Evolutionary conservation across 2,329 filamentous ascomycete genomes (phyloP), one percentile per base, ranked within the genome.

Genomic region (Ilyonectria sp.): DNA sequence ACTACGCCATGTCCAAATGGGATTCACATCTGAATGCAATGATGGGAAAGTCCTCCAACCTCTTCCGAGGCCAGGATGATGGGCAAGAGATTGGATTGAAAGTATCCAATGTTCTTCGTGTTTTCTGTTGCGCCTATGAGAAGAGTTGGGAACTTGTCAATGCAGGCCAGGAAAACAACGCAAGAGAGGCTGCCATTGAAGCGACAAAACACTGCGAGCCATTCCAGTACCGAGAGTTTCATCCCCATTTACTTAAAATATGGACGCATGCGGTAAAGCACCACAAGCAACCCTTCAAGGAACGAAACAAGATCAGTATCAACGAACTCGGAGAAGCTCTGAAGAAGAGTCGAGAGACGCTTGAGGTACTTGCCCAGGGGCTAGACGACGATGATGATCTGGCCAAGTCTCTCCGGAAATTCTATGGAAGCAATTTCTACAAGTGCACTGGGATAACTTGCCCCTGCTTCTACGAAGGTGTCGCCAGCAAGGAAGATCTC

Each of bases 371-470:
- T 15, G n/a, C 44, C 3, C n/a, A 40, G 0, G 19, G 46, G 9
- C 29, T 43, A 4, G 26, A 62, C 2, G 19, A 60, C 2, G 2
- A 21, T 2, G 65, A 71, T 7, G 60, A 68, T 11, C 74, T 81
- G 2, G 70, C 70, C 2, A 63, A 33, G 0, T 56, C 7, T 0
- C 43, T 78, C 10, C 17, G 69, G 63, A 53, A 71, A 29, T 79
- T 78, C 47, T 85, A 86, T 63, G 83, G 84, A 6, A 35, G 68
- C 4, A 78, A 77, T 9, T 52, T 76, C 10, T 85, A 77, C 77
- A 85, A 85, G 63, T 86, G 84, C 69, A 65, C 73, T 2, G 79
- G 77, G n/a, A 75, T 81, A 10, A 79, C 73, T 2, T 86, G 84
- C 71, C 75, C 73, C 11, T 83, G 79, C 73, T 86, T 85, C 70